These are phyloP conservation scores for Boeremia lycopersici DNA, from an alignment of 2,329 filamentous ascomycete genomes.

Conservation along the genomic window DNA sequence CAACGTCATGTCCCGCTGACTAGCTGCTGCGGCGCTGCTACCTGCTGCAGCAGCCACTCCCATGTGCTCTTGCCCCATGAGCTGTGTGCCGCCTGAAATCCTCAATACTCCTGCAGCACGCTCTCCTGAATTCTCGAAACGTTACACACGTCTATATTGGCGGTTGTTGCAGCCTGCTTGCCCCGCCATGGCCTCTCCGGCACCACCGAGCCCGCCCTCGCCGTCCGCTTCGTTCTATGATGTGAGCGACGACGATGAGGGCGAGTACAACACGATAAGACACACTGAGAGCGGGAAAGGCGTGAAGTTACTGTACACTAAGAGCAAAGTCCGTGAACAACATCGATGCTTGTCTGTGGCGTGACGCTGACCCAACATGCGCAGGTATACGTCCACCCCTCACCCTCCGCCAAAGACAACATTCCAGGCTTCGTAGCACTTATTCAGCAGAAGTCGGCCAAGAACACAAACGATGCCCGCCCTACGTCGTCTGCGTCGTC, in stretches of 20 bases:
- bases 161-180: conserved; percentile 14
- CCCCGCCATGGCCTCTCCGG: conserved; percentile 42
- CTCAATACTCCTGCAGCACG: background rate
- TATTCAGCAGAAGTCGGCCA: conserved; percentile 77
- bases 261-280: conserved; percentile 91
- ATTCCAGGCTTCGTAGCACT: conserved; percentile 92
- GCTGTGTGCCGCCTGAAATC: background rate
- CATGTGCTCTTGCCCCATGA: conserved; percentile 15
- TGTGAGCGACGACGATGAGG: conserved; percentile 94
- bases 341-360: conserved; percentile 17
- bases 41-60: conserved; percentile 16
- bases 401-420: conserved; percentile 92
- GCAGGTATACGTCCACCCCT: conserved; percentile 94
- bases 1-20: conserved; percentile 19
- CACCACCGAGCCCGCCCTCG: conserved; percentile 60
- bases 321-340: conserved; percentile 79
- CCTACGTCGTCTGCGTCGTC: conserved; percentile 52
- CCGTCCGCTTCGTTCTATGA: conserved; percentile 91
- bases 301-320: conserved; percentile 92
- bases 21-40: conserved; percentile 9
- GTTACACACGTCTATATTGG: conserved; percentile 3
- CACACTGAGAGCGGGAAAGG: conserved; percentile 77
- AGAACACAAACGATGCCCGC: conserved; percentile 36
- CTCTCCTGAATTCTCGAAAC: background rate
- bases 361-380: conserved; percentile 24